Evolutionary conservation across 805 yeast species (phyloP), one percentile per base, ranked within the genome.

Genomic region (Saccharomycopsis fermentans): DNA sequence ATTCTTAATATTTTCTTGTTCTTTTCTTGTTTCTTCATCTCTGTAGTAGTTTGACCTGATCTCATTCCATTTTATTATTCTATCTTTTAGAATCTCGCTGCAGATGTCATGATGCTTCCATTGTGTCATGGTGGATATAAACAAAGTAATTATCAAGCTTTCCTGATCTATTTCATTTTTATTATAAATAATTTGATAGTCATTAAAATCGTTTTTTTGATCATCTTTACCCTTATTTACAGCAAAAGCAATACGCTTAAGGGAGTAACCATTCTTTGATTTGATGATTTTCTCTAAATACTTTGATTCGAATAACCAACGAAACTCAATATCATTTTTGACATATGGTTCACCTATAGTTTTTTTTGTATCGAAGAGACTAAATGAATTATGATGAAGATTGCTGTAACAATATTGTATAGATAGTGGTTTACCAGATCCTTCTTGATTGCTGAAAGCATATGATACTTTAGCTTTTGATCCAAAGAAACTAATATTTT

Each of bases 241-340:
- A 6, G 63, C 63, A 12, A 60, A 47, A 4, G 63, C 63, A n/a
- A 60, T 48, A 34, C 57, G 52, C 17, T 58, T 55, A 37, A 55
- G 55, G 8, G 54, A 39, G 1, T 56, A 58, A 19, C 40, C 21
- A 4, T 48, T 37, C 3, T 26, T 21, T 12, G 39, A 19, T 4
- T 35, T 17, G 19, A 43, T 51, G 17, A 59, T 57, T 40, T 57
- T 57, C 26, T 59, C 60, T 19, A 59, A 35, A 36, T 59, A 59
- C 35, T 54, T 59, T 11, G 59, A 54, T 34, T 34, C 36, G 29
- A 35, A 57, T 14, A 57, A 32, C 62, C 62, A 59, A 12, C 62
- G 32, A 26, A 53, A 59, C 19, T 57, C 57, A 17, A 35, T 27
- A 29, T 29, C 54, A 29, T 34, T 51, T 21, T 51, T n/a, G 17